A percentile compares a stretch with the other conserved stretches of the same genome.
Conservation (phyloP, 1,284 basidiomycete genomes). For the Sanghuangporus baumii region DNA sequence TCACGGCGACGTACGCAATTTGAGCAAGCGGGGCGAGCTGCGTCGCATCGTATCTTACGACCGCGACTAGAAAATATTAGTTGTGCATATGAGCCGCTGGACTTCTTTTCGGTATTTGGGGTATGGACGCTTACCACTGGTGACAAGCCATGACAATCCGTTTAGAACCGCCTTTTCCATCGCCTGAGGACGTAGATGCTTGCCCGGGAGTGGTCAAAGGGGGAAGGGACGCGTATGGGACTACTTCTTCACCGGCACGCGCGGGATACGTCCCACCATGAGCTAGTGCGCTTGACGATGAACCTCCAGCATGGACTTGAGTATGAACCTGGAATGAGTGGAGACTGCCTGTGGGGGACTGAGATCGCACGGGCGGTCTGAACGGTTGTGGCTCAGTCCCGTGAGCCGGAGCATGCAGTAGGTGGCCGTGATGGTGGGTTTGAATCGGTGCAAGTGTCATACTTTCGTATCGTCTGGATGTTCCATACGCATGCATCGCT, state of each 20-base stretch:
- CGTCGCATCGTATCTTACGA: constrained; percentile 18
- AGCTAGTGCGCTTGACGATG: not conserved
- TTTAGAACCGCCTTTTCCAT: constrained; percentile 7
- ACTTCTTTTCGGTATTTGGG: not conserved
- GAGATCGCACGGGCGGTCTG: constrained; percentile 2
- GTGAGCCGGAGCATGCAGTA: constrained; percentile 2
- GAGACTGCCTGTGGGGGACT: not conserved
- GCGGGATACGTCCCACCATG: not conserved
- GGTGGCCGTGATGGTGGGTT: constrained; percentile 3
- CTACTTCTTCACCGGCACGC: not conserved
- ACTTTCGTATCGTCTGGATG: constrained; percentile 5
- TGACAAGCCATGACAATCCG: constrained; percentile 19
- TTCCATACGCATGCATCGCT: not conserved
- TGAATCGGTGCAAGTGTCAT: constrained; percentile 12
- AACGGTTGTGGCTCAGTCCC: constrained; percentile 1
- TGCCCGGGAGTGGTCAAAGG: constrained; percentile 7
- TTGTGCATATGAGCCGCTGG: not conserved
- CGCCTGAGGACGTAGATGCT: not conserved
- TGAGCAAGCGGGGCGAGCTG: constrained; percentile 9
- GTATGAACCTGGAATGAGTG: constrained; percentile 12
- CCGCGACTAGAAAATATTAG: constrained; percentile 6
- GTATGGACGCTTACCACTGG: constrained; percentile 12
- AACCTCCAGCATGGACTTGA: not conserved
- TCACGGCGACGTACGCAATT: constrained; percentile 17
- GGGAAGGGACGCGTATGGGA: constrained; percentile 7